Base-by-base conservation (phyloP, 805 yeast genomes). In the Candida chilensis region DNA sequence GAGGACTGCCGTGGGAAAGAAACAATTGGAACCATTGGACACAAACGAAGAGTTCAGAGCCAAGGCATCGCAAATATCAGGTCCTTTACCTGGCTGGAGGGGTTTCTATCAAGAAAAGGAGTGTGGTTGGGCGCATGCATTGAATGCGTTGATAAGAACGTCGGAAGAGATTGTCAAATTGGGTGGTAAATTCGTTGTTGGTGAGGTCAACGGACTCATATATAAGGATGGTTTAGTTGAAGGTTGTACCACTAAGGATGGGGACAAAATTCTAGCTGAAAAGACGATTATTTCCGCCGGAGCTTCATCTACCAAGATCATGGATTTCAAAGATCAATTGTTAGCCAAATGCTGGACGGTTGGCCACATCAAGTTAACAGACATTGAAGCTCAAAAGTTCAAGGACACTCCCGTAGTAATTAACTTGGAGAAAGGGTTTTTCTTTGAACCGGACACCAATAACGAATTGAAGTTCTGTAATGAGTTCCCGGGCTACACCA, bases 331-430 rank as follows among this genome's bases (percentile, higher is more conserved):
- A 24, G 48, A 47, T 4, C 66, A 59, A 31, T 36, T 60, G 9
- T 33, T 54, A 4, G 64, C 65, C 17, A 60, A 57, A 32, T 53
- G 61, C 27, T 61, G 60, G 59, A 52, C 66, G 9, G 57, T 62
- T 18, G 66, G 57, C 10, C 69, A 62, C 35, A 52, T 61, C 19
- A 46, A 50, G 37, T 34, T 62, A 5, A 39, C 54, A 4, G 50
- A 46, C 1, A 52, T 47, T 14, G 64, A 62, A 37, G 53, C 57
- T 16, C 26, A 29, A 5, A 24, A 32, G 10, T 35, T 57, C 16
- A 59, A 47, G 36, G 42, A 42, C 11, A 36, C 45, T 7, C 69
- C 67, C 1, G 64, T 62, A 8, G 41, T 60, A 12, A 36, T 58
- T 16, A 57, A 55, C 29, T 35, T 43, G 15, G 65, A 60, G 21